Conservation (phyloP, 2,329 filamentous ascomycete species). For the Colletotrichum viniferum region DNA sequence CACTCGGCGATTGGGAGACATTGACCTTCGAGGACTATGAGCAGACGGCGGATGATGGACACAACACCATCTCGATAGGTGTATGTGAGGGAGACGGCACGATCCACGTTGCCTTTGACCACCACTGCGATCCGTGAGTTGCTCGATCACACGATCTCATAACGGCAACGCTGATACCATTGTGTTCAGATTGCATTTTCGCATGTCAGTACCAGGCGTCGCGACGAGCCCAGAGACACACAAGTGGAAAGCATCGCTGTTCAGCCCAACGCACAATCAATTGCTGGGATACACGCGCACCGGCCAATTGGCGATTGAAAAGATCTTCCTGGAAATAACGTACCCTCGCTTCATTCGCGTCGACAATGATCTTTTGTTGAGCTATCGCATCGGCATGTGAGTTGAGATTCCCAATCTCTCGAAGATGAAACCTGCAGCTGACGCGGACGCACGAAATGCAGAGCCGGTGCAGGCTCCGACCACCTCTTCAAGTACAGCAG, state of each 20-base stretch:
- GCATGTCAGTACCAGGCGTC: constrained; percentile 9
- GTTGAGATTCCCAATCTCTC: background rate
- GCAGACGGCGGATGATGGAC: constrained; percentile 19
- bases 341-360: constrained; percentile 9
- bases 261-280: constrained; percentile 16
- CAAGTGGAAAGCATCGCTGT: constrained; percentile 1
- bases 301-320: constrained; percentile 9
- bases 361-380: constrained; percentile 6
- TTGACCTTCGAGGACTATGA: constrained; percentile 12
- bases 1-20: background rate
- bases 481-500: constrained; percentile 13
- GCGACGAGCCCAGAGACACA: background rate
- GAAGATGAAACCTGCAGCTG: background rate
- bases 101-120: constrained; percentile 14
- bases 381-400: constrained; percentile 17
- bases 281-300: constrained; percentile 11
- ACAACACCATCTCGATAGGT: constrained; percentile 18
- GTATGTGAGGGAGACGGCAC: constrained; percentile 9
- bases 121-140: constrained; percentile 19
- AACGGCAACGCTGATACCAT: too few relatives aligned
- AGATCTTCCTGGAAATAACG: constrained; percentile 15
- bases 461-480: constrained; percentile 15
- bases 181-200: constrained; percentile 1
- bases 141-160: background rate
- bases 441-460: background rate